phyloP scores from a whole-genome alignment of 495 filamentous ascomycete species.

The Penicillium macrosclerotiorum region DNA sequence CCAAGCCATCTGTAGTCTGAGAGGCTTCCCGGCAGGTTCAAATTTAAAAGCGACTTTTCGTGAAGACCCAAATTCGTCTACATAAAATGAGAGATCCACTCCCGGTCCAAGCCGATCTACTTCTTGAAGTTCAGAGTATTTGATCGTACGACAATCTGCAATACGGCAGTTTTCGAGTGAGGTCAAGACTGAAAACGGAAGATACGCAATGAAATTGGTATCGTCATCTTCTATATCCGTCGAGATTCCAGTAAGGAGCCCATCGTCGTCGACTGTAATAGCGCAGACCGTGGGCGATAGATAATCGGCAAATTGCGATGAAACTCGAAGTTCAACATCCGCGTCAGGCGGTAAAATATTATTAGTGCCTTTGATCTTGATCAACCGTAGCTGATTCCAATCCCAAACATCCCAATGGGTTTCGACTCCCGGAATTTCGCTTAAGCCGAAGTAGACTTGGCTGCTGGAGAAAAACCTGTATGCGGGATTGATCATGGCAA shows the following conservation, averaged over 20 bases:
- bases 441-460: constrained; percentile 13
- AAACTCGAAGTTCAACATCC: constrained; percentile 10
- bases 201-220: constrained; percentile 16
- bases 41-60: constrained; percentile 21
- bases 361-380: constrained; percentile 25
- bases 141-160: constrained; percentile 10
- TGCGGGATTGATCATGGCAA: constrained; percentile 10
- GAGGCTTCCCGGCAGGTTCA: constrained; percentile 14
- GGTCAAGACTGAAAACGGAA: constrained; percentile 12
- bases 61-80: constrained; percentile 14
- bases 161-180: constrained; percentile 15
- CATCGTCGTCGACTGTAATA: constrained; percentile 19
- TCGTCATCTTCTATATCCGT: constrained; percentile 23
- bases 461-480: constrained; percentile 18
- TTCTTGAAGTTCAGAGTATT: constrained; percentile 6
- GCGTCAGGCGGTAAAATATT: constrained; percentile 20
- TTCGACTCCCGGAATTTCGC: constrained; percentile 3
- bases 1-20: constrained; percentile 27
- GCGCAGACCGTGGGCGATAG: constrained; percentile 17
- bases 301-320: constrained; percentile 16
- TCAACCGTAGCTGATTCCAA: constrained; percentile 14
- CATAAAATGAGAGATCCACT: constrained; percentile 12
- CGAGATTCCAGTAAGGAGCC: constrained; percentile 20
- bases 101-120: constrained; percentile 19
- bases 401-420: constrained; percentile 24